Evolutionary conservation across 2,329 filamentous ascomycete genomes (phyloP).

Genomic region (Aspergillus chevalieri): DNA sequence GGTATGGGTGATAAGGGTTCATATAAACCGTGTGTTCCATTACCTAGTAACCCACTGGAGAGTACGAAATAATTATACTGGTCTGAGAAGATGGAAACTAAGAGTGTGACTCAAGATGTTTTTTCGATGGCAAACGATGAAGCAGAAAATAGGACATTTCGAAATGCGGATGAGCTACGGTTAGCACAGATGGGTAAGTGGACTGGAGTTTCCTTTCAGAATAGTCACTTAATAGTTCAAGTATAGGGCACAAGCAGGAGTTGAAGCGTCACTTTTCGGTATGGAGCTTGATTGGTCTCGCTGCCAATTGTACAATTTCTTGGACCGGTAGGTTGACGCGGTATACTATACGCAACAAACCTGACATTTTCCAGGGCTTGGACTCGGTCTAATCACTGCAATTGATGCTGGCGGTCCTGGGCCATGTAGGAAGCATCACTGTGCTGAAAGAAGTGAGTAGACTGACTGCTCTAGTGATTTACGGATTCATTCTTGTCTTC

Average conservation of each 20-base stretch:
- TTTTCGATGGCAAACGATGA: neutral
- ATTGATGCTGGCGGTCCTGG: slow-evolving; percentile 46
- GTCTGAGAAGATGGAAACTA: neutral
- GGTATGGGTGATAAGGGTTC: neutral
- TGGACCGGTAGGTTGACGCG: slow-evolving; percentile 35
- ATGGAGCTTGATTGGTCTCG: slow-evolving; percentile 44
- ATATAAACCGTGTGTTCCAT: neutral
- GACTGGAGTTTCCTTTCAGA: neutral
- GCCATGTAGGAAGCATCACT: slow-evolving; percentile 20
- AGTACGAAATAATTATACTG: no score
- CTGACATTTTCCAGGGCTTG: slow-evolving; percentile 23
- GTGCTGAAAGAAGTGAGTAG: neutral
- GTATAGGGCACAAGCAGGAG: slow-evolving; percentile 45
- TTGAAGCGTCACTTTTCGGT: slow-evolving; percentile 45
- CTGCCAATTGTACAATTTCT: slow-evolving; percentile 47
- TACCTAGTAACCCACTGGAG: no score
- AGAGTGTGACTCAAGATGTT: neutral
- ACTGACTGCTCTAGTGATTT: slow-evolving; percentile 37
- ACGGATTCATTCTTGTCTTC: slow-evolving; percentile 46
- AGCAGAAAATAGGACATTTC: slow-evolving; percentile 3
- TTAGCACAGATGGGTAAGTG: slow-evolving; percentile 41
- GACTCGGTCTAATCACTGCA: slow-evolving; percentile 41
- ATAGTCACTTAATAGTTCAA: neutral
- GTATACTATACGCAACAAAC: neutral
- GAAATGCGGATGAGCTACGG: slow-evolving; percentile 37